A percentile compares a stretch with the other conserved stretches of the same genome.
Evolutionary conservation across 345 rosid species (phyloP).

Genomic region (Mercurialis annua): DNA sequence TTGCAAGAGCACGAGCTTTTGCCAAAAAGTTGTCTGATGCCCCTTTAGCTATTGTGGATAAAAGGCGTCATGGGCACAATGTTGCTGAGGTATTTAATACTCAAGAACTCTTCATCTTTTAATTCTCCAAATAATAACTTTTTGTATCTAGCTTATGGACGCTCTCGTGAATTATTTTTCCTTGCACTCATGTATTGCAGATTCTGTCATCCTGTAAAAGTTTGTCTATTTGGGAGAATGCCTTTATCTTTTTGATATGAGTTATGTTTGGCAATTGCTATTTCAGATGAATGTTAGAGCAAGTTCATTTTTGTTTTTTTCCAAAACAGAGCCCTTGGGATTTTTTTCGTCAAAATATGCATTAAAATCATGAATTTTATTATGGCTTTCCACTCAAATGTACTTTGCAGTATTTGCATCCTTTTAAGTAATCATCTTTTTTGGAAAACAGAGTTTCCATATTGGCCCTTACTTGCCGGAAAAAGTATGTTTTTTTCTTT

Average conservation of each 20-base stretch:
- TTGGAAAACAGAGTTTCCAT: no score
- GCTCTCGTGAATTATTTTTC: background rate
- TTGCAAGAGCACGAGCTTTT: constrained; percentile 33
- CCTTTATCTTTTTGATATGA: background rate
- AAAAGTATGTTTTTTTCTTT: background rate
- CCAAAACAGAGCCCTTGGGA: no score
- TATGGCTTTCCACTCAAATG: background rate
- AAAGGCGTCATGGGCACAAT: constrained; percentile 57
- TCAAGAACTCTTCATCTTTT: background rate
- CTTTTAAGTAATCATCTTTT: no score
- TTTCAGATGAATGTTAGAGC: background rate
- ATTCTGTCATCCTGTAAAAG: background rate
- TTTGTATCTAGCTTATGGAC: background rate
- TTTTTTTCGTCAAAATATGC: background rate
- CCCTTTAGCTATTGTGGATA: constrained; percentile 33
- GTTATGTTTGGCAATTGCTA: background rate
- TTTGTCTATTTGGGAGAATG: background rate
- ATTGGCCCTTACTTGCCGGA: background rate
- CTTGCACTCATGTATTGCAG: background rate
- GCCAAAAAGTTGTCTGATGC: constrained; percentile 33
- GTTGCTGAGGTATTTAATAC: constrained; percentile 69
- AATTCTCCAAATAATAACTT: background rate
- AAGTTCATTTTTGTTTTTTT: background rate
- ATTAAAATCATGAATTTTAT: background rate
- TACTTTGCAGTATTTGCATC: background rate